Evolutionary conservation across 2,329 filamentous ascomycete species (phyloP).

Genomic region (Huntiella savannae): DNA sequence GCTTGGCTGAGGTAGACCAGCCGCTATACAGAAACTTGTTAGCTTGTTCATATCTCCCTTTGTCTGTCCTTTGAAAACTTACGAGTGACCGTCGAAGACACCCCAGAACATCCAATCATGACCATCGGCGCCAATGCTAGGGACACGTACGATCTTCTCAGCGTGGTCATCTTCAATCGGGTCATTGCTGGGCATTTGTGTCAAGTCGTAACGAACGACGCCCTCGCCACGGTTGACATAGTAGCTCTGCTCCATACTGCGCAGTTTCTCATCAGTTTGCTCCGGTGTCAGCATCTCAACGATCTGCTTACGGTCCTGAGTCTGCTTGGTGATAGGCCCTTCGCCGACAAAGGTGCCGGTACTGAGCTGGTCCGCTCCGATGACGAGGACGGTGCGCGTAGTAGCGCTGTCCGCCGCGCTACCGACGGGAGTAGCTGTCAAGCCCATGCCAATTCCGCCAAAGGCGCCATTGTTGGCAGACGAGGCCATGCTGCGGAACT

Average conservation of each 20-base stretch:
- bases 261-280: slow-evolving; percentile 75
- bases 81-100: slow-evolving; percentile 94
- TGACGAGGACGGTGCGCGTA: slow-evolving; percentile 56
- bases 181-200: slow-evolving; percentile 88
- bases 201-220: slow-evolving; percentile 84
- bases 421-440: slow-evolving; percentile 12
- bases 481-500: slow-evolving; percentile 17
- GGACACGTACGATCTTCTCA: slow-evolving; percentile 91
- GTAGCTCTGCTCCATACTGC: slow-evolving; percentile 82
- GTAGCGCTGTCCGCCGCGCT: slow-evolving; percentile 22
- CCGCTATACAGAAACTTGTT: slow-evolving; percentile 34
- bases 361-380: slow-evolving; percentile 79
- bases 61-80: slow-evolving; percentile 19
- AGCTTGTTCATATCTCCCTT: neutral
- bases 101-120: slow-evolving; percentile 99
- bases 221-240: slow-evolving; percentile 75
- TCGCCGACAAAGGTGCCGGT: slow-evolving; percentile 73
- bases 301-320: slow-evolving; percentile 64
- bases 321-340: slow-evolving; percentile 72
- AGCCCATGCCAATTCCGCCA: slow-evolving; percentile 1
- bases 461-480: slow-evolving; percentile 12
- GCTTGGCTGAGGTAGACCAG: slow-evolving; percentile 93
- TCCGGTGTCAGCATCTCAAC: slow-evolving; percentile 94
- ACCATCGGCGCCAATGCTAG: slow-evolving; percentile 24
- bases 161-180: slow-evolving; percentile 97